phyloP scores from a whole-genome alignment of 1,284 basidiomycete species.

The Agroathelia rolfsii region DNA sequence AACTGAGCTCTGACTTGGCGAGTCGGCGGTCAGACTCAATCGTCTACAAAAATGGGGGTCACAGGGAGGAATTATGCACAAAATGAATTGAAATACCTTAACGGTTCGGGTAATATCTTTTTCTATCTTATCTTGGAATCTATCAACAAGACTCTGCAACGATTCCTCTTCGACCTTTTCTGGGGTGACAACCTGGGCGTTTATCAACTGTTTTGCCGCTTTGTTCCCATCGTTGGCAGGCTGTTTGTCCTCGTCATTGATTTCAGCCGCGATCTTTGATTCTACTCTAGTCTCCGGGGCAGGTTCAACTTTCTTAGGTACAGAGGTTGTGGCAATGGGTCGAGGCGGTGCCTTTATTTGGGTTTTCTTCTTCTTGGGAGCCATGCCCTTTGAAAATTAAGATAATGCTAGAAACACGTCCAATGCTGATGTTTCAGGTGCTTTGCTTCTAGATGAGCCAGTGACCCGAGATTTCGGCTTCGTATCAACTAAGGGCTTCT shows the following conservation, averaged over 20 bases:
- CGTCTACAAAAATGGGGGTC: no score
- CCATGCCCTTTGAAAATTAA: no score
- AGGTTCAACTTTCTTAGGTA: conserved; percentile 65
- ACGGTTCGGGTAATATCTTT: conserved; percentile 73
- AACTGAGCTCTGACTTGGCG: conserved; percentile 52
- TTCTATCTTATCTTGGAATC: conserved; percentile 80
- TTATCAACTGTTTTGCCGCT: conserved; percentile 11
- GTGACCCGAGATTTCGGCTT: no score
- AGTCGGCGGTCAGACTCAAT: conserved; percentile 81
- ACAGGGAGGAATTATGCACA: no score
- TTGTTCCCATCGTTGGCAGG: conserved; percentile 2
- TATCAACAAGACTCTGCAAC: conserved; percentile 66
- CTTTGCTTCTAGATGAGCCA: no score
- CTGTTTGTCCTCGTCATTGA: no score
- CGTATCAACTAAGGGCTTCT: no score
- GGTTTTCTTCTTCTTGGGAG: conserved; percentile 84
- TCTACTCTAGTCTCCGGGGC: conserved; percentile 30
- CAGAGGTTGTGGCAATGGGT: conserved; percentile 84
- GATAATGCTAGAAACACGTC: no score
- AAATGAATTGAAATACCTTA: conserved; percentile 29
- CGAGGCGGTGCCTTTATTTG: conserved; percentile 67
- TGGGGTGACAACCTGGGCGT: conserved; percentile 10
- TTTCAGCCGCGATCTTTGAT: no score
- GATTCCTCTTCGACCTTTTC: conserved; percentile 42
- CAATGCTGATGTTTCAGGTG: no score